Base-by-base conservation (phyloP, 192 early-diverging fungal genomes). In the Coemansia sp. region DNA sequence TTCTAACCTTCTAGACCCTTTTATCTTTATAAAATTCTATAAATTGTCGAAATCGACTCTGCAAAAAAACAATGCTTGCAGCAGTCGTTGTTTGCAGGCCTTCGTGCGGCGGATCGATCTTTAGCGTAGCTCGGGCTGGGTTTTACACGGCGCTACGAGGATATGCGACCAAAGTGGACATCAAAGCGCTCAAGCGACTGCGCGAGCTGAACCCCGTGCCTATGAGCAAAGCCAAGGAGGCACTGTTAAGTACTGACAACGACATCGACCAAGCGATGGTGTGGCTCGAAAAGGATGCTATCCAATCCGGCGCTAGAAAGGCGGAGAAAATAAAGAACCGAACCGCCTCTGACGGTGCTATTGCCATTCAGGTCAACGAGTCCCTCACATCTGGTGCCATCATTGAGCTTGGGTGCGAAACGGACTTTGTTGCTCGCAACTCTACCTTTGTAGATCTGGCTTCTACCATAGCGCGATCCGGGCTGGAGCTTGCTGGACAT, bases 371-470 rank as follows among this genome's bases (percentile, higher is more conserved):
- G 23, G 63, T 66, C 45, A 74, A 70, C 61, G 74, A 69, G 5
- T 59, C 58, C 60, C 73, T 67, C 55, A 79, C 82, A 28, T 76
- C 77, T 26, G 86, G 85, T 13, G 76, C 90, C 11, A 88, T 92
- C 40, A 76, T 91, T 26, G 90, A 93, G 83, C 88, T 91, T 51
- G 73, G 69, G 76, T 94, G 92, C 63, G 96, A 98, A 75, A 96
- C 96, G 0, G 96, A 98, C 73, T 98, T 98, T 87, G 96, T 98
- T 5, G 92, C 93, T 7, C 86, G 92, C 60, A 92, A 90, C 67
- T 74, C 73, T 26, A 71, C 89, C 50, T 97, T 97, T 84, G 85
- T 88, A 34, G 78, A 87, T 33, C 84, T 95, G 39, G 92, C 88
- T 16, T 36, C 66, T 16, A 42, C 36, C 16, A 77, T 82, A 23